phyloP scores from a whole-genome alignment of 352 stramenopile genomes.

The Phytophthora lateralis region DNA sequence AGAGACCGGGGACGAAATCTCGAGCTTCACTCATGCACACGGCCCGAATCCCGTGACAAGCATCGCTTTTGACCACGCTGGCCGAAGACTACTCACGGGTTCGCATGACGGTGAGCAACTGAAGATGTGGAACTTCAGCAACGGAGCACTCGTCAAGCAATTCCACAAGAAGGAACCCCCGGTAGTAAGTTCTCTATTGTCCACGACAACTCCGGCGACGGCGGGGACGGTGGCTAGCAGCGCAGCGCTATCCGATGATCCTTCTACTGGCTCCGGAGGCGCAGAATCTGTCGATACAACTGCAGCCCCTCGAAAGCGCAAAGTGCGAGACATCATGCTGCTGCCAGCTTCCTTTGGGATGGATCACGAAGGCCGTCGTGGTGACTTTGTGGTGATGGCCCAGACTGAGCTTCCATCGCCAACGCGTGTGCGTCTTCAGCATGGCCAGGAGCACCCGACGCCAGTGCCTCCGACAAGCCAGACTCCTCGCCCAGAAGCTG shows the following conservation, averaged over 20 bases:
- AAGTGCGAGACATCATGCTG: conserved; percentile 67
- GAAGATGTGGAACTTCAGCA: conserved; percentile 93
- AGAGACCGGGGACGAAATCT: conserved; percentile 86
- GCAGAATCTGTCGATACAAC: conserved; percentile 7
- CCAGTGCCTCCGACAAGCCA: conserved; percentile 12
- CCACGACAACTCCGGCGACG: conserved; percentile 27
- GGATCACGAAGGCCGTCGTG: conserved; percentile 55
- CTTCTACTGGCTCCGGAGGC: conserved; percentile 4
- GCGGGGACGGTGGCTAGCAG: conserved; percentile 25
- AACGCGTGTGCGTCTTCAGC: conserved; percentile 40
- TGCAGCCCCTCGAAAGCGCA: conserved; percentile 39
- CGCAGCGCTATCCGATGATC: conserved; percentile 17
- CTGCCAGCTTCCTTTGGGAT: conserved; percentile 65
- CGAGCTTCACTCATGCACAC: conserved; percentile 76
- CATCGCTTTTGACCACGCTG: conserved; percentile 84
- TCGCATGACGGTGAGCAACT: conserved; percentile 77
- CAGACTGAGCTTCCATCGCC: conserved; percentile 58
- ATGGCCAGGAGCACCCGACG: conserved; percentile 28
- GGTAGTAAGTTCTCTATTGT: conserved; percentile 29
- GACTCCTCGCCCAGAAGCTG: conserved; percentile 4
- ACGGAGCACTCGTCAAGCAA: conserved; percentile 83
- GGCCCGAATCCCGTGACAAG: conserved; percentile 72
- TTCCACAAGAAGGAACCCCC: conserved; percentile 69
- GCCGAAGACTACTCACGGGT: conserved; percentile 78
- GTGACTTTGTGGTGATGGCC: conserved; percentile 35